phyloP scores from a whole-genome alignment of 1,284 basidiomycete species.

The Melampsora americana region DNA sequence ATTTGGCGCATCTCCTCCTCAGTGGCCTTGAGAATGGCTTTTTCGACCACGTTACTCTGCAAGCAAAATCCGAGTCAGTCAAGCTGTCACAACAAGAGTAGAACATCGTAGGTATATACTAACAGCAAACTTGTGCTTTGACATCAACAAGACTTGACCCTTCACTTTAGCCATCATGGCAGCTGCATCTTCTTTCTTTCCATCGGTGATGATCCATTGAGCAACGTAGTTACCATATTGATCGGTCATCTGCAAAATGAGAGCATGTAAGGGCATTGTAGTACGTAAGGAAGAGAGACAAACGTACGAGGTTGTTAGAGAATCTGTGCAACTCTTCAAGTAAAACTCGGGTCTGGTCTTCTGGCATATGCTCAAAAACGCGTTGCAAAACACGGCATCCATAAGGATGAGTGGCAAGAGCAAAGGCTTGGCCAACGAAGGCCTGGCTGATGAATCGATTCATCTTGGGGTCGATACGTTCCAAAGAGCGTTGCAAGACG shows the following conservation, averaged over 20 bases:
- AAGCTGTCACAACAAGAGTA: neutral
- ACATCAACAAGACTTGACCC: slow-evolving; percentile 68
- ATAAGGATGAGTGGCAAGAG: slow-evolving; percentile 83
- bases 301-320: slow-evolving; percentile 60
- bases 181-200: slow-evolving; percentile 67
- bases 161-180: slow-evolving; percentile 70
- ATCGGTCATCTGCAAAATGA: slow-evolving; percentile 52
- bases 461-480: slow-evolving; percentile 72
- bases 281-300: neutral
- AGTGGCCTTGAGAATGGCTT: slow-evolving; percentile 71
- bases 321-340: slow-evolving; percentile 80
- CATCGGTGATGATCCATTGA: slow-evolving; percentile 88
- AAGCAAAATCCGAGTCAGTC: slow-evolving; percentile 68
- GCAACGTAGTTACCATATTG: slow-evolving; percentile 57
- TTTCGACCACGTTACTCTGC: slow-evolving; percentile 87
- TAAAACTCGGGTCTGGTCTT: slow-evolving; percentile 65
- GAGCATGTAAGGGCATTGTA: neutral
- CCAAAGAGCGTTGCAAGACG: slow-evolving; percentile 81
- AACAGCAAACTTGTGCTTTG: slow-evolving; percentile 45
- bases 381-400: slow-evolving; percentile 93
- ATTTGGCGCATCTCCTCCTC: slow-evolving; percentile 65
- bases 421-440: slow-evolving; percentile 78
- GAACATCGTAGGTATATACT: neutral
- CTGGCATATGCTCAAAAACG: slow-evolving; percentile 77
- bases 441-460: slow-evolving; percentile 68